Percentiles rank a stretch among this genome's conserved stretches.
Conservation (phyloP, 495 filamentous ascomycete genomes). For the Penicillium nucicola region DNA sequence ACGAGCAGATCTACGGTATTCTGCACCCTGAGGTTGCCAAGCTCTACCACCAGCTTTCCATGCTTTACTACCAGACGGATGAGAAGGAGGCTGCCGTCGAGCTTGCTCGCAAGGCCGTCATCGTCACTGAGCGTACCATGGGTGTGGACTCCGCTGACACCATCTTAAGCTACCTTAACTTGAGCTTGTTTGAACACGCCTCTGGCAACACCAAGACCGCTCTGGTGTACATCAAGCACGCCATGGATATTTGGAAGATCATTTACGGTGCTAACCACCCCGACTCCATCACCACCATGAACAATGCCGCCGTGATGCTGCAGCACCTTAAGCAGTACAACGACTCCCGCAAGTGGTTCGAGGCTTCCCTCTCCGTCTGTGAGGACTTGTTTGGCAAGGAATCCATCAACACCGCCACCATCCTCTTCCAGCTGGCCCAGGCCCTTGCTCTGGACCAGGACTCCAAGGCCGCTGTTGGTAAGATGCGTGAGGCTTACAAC, state of each 20-base stretch:
- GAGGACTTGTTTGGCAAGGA: constrained; percentile 82
- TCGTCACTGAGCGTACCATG: constrained; percentile 90
- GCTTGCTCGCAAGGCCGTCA: constrained; percentile 91
- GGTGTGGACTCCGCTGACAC: constrained; percentile 94
- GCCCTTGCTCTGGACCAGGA: constrained; percentile 91
- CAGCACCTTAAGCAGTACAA: constrained; percentile 88
- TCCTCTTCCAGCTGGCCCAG: constrained; percentile 95
- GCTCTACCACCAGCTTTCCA: constrained; percentile 90
- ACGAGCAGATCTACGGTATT: constrained; percentile 98
- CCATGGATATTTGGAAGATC: constrained; percentile 93
- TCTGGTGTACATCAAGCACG: constrained; percentile 83
- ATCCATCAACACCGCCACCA: constrained; percentile 89
- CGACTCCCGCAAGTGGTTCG: constrained; percentile 94
- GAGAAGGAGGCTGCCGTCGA: constrained; percentile 95
- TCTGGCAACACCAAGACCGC: constrained; percentile 82
- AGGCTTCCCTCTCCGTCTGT: constrained; percentile 82
- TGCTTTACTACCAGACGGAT: constrained; percentile 91
- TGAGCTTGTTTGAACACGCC: constrained; percentile 92
- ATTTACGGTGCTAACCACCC: constrained; percentile 93
- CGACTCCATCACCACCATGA: constrained; percentile 96
- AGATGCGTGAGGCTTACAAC: constrained; percentile 93
- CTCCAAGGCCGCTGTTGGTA: constrained; percentile 79
- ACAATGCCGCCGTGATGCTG: constrained; percentile 98
- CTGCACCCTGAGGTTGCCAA: constrained; percentile 95
- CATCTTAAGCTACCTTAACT: constrained; percentile 89